phyloP scores from a whole-genome alignment of 2,329 filamentous ascomycete species.

The Westerdykella ornata region DNA sequence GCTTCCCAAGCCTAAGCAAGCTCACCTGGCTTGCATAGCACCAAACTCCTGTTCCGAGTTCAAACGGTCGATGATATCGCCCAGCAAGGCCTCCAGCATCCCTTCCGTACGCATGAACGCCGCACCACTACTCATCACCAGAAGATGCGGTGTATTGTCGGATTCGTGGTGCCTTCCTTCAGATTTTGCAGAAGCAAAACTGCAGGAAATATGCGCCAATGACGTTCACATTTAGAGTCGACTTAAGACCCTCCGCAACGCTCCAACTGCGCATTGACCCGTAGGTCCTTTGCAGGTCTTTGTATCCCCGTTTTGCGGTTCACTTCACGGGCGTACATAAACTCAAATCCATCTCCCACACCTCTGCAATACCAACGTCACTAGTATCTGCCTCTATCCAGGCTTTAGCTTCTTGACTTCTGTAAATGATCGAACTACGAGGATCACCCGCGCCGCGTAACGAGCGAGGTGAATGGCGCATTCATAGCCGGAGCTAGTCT shows the following conservation, averaged over 20 bases:
- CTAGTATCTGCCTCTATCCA: slow-evolving; percentile 33
- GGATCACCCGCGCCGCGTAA: background rate
- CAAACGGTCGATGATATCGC: background rate
- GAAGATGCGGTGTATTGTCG: slow-evolving; percentile 4
- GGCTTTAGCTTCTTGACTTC: slow-evolving; percentile 37
- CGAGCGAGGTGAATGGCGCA: slow-evolving; percentile 7
- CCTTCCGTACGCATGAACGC: background rate
- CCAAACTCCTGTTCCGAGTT: background rate
- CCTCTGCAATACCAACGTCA: slow-evolving; percentile 32
- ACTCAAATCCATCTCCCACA: slow-evolving; percentile 41
- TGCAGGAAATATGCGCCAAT: slow-evolving; percentile 30
- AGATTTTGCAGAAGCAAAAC: slow-evolving; percentile 16
- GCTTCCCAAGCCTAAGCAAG: background rate
- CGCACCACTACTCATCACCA: background rate
- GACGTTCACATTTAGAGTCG: slow-evolving; percentile 31
- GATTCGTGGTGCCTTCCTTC: slow-evolving; percentile 5
- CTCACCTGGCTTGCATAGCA: background rate
- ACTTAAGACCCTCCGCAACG: slow-evolving; percentile 17
- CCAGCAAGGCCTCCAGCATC: background rate
- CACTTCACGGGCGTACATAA: slow-evolving; percentile 33
- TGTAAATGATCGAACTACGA: background rate
- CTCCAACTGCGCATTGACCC: slow-evolving; percentile 11
- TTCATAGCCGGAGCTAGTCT: slow-evolving; percentile 11
- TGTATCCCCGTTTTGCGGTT: slow-evolving; percentile 21
- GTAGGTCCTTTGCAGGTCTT: slow-evolving; percentile 25